Percentiles rank a stretch among this genome's conserved stretches.
Evolutionary conservation across 345 rosid genomes (phyloP).

Genomic region (Salix caprea): DNA sequence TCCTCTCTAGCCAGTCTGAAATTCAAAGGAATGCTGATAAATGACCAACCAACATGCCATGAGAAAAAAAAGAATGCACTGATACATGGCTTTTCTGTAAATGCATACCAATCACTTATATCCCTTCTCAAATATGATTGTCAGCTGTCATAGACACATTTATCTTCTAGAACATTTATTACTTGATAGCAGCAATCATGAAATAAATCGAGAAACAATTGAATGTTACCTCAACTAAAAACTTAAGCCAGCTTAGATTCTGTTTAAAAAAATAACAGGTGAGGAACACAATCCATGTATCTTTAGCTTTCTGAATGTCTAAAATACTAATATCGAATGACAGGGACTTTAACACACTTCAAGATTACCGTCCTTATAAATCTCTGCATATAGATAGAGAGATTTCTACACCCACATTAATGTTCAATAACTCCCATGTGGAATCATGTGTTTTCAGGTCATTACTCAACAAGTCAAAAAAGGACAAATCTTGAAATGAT

Average conservation of each 20-base stretch:
- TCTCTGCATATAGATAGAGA: not conserved
- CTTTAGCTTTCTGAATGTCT: constrained; percentile 1
- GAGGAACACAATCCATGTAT: not conserved
- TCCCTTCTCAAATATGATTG: not conserved
- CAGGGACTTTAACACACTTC: not conserved
- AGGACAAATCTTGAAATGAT: not conserved
- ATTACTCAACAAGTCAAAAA: too few species aligned
- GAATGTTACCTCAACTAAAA: not conserved
- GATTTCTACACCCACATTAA: not conserved
- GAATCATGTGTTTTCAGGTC: not conserved
- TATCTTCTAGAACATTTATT: not conserved
- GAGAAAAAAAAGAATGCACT: not conserved
- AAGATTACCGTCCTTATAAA: not conserved
- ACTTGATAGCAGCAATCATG: not conserved
- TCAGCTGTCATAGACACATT: not conserved
- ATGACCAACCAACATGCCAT: not conserved
- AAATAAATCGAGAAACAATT: not conserved
- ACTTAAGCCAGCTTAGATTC: not conserved
- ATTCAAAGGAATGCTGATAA: constrained; percentile 14
- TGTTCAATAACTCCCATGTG: not conserved
- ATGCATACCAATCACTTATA: not conserved
- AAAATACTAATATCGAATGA: not conserved
- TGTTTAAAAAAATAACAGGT: not conserved
- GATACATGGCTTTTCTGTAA: not conserved
- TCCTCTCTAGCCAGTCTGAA: constrained; percentile 85